A percentile compares a stretch with the other conserved stretches of the same genome.
phyloP scores from a whole-genome alignment of 106 monocot genomes.

The Dendrobium nobile region DNA sequence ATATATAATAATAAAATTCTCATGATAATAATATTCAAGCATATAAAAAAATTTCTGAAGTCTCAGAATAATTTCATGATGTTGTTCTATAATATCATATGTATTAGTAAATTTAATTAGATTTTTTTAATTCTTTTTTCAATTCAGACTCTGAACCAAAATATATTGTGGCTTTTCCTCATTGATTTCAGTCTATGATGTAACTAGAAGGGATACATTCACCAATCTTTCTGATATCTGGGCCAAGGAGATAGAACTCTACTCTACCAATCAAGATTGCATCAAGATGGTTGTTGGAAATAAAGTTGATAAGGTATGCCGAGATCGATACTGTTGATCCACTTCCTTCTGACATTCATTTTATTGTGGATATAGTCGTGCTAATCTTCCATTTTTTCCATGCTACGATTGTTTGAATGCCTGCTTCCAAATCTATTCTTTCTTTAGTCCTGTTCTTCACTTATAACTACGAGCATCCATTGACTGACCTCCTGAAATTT shows the following conservation, averaged over 20 bases:
- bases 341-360: too few relatives aligned
- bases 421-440: not conserved
- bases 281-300: conserved; percentile 78
- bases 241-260: conserved; percentile 68
- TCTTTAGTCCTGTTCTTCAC: not conserved
- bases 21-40: too few relatives aligned
- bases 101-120: too few relatives aligned
- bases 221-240: conserved; percentile 65
- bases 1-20: too few relatives aligned
- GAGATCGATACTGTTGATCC: not conserved
- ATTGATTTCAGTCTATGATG: conserved; percentile 58
- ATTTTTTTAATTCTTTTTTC: too few relatives aligned
- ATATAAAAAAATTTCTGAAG: too few relatives aligned
- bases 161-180: not conserved
- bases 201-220: conserved; percentile 69
- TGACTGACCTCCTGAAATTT: not conserved
- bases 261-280: conserved; percentile 17
- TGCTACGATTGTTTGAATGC: not conserved
- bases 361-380: too few relatives aligned
- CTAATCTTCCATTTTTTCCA: too few relatives aligned
- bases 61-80: too few relatives aligned
- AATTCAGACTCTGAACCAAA: too few relatives aligned
- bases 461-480: not conserved
- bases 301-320: conserved; percentile 68
- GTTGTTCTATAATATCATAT: too few relatives aligned